Percentiles rank a stretch among this genome's conserved stretches.
phyloP scores from a whole-genome alignment of 192 early-diverging fungal species.

The Rhizoclosmatium globosum region DNA sequence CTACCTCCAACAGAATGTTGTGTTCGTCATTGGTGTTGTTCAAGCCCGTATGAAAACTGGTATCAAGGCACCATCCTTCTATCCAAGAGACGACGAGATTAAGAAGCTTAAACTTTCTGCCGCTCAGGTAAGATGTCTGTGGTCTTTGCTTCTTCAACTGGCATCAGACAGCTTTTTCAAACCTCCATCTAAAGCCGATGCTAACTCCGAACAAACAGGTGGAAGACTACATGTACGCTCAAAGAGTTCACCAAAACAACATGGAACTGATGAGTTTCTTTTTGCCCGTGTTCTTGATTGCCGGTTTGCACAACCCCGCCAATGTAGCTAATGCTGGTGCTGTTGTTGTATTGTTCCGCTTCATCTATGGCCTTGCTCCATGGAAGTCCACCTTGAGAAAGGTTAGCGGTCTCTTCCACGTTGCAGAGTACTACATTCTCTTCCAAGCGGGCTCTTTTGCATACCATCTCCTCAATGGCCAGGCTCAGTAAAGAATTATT shows the following conservation, averaged over 20 bases:
- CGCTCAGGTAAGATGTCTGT: slow-evolving; percentile 2
- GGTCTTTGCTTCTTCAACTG: not conserved
- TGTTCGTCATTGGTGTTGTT: slow-evolving; percentile 20
- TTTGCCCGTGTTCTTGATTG: slow-evolving; percentile 26
- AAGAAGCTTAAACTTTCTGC: slow-evolving; percentile 26
- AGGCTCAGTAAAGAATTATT: not conserved
- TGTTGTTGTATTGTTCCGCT: slow-evolving; percentile 6
- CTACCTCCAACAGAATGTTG: slow-evolving; percentile 35
- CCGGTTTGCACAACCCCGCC: slow-evolving; percentile 13
- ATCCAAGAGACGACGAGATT: slow-evolving; percentile 31
- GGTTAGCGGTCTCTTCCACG: slow-evolving; percentile 7
- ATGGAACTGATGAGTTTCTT: slow-evolving; percentile 35
- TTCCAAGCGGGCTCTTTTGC: slow-evolving; percentile 18
- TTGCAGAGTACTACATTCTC: slow-evolving; percentile 29
- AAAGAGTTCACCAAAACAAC: slow-evolving; percentile 36
- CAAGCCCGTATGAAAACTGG: slow-evolving; percentile 12
- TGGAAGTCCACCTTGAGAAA: not conserved
- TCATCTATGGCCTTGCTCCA: slow-evolving; percentile 12
- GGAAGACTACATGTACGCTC: slow-evolving; percentile 28
- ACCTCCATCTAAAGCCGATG: not conserved
- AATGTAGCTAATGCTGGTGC: slow-evolving; percentile 20
- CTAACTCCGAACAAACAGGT: not conserved
- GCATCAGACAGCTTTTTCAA: not conserved
- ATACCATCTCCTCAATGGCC: not conserved
- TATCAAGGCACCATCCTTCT: slow-evolving; percentile 31